Base-by-base conservation (phyloP, 257 asterid species). In the Misopates orontium region DNA sequence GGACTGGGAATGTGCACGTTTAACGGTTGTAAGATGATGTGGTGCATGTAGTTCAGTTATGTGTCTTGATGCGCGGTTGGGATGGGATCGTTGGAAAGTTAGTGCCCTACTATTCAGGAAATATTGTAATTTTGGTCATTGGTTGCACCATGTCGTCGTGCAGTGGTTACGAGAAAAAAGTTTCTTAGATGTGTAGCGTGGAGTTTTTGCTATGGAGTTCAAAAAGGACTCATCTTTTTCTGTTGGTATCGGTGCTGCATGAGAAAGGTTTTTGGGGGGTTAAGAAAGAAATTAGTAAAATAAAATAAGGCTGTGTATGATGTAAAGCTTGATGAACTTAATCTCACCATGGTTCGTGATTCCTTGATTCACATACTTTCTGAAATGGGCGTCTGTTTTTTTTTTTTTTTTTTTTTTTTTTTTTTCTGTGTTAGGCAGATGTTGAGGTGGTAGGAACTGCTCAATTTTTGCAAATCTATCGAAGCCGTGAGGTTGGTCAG, bases 401-500 rank as follows among this genome's bases (percentile, higher is more conserved):
- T n/a, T n/a, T n/a, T n/a, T n/a, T n/a, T 42, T 67, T 71, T 36
- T 73, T 69, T 42, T 67, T 76, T 73, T 79, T 75, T 36, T 80
- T 69, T 25, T 75, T 69, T 47, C 66, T 74, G 75, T 79, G 78
- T 41, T 82, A 89, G 97, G 86, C 76, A 70, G 84, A 70, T 28
- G 48, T 39, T 68, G 85, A 71, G 60, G 64, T 42, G 47, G 81
- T 67, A 23, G 90, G 78, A 67, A 62, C 78, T 49, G 82, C 89
- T 53, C 78, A 82, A 19, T 90, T 79, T 71, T 71, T 76, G 91
- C 96, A 90, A 85, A 85, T 93, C 70, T 93, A 90, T 63, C 70
- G 96, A 71, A 90, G 99, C 68, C 83, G 97, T 19, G 99, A 93
- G 72, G 97, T 90, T 65, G 99, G 99, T 28, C 96, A 93, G 77